phyloP scores from a whole-genome alignment of 2,329 filamentous ascomycete genomes.

The Neofusicoccum umdonicola region DNA sequence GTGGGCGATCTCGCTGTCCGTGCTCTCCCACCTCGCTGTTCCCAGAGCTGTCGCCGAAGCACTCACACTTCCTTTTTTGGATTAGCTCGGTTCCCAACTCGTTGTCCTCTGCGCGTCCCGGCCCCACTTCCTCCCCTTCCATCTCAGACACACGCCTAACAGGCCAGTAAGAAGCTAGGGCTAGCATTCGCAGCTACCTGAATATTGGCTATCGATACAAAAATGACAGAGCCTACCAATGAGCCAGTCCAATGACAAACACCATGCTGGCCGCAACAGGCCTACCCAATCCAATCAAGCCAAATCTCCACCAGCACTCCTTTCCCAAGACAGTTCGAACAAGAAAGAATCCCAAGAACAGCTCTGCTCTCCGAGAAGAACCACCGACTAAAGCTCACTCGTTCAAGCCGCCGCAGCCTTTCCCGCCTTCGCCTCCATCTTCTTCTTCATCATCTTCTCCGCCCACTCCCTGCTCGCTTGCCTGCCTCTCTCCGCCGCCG shows the following conservation, averaged over 20 bases:
- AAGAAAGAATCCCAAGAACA: not conserved
- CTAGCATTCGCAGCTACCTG: not conserved
- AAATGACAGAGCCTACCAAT: not conserved
- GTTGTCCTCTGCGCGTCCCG: too few relatives aligned
- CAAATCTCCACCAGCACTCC: not conserved
- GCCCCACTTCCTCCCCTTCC: not conserved
- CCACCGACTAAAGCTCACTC: not conserved
- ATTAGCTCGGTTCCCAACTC: not conserved
- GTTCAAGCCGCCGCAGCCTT: constrained; percentile 16
- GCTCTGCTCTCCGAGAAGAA: not conserved
- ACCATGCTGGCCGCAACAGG: not conserved
- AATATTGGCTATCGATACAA: not conserved
- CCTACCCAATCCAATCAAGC: not conserved
- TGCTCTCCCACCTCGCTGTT: too few relatives aligned
- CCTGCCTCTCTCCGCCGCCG: constrained; percentile 46
- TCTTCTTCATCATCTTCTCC: constrained; percentile 45
- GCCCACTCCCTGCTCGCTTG: constrained; percentile 49
- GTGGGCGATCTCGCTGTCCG: too few relatives aligned
- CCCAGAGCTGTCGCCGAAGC: not conserved
- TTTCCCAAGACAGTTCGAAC: not conserved
- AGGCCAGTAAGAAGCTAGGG: not conserved
- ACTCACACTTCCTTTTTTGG: not conserved
- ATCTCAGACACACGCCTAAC: not conserved
- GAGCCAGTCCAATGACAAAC: not conserved
- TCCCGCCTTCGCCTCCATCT: constrained; percentile 22